Base-by-base conservation (phyloP, 345 rosid species). In the Pistacia integerrima region DNA sequence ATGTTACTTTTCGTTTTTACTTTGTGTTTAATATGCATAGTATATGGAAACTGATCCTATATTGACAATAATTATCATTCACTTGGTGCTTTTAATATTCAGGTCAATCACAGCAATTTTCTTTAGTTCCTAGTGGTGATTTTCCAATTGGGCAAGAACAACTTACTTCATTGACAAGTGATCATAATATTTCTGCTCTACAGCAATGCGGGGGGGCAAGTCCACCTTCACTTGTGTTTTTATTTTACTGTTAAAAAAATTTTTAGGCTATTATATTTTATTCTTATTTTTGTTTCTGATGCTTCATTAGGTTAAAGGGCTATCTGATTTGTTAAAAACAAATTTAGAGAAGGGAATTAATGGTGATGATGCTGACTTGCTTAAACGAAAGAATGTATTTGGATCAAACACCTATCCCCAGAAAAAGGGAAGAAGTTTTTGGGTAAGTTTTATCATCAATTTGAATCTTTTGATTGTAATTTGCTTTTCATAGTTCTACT, bases 361-460 rank as follows among this genome's bases (percentile, higher is more conserved):
- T 52, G 97, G 90, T 63, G 97, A 91, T 77, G 97, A 91, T 76
- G 81, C 74, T 59, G 99, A 93, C 80, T 76, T 92, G 76, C 64
- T 82, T 72, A 88, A 86, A 70, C 88, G 97, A 74, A 87, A 76
- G 80, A 84, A 77, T 77, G 84, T 74, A 71, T 96, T 89, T 90
- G 99, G 99, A 62, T 84, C 97, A 70, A 96, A 96, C 84, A 92
- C 97, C 49, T 96, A 96, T 83, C 99, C 99, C 52, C 89, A 69
- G 61, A 94, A 91, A 79, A 96, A 94, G 78, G 98, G 99, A 76
- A 86, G 98, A 79, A 86, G 89, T 76, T 96, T 96, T 79, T 91
- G 92, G 97, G 99, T 96, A 80, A 64, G 64, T 61, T 64, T 16
- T 28, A 33, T 52, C 3, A 64, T 41, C 49, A 70, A 36, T 11